Evolutionary conservation across 1,284 basidiomycete species (phyloP).

Genomic region (Cryptococcus floricola): DNA sequence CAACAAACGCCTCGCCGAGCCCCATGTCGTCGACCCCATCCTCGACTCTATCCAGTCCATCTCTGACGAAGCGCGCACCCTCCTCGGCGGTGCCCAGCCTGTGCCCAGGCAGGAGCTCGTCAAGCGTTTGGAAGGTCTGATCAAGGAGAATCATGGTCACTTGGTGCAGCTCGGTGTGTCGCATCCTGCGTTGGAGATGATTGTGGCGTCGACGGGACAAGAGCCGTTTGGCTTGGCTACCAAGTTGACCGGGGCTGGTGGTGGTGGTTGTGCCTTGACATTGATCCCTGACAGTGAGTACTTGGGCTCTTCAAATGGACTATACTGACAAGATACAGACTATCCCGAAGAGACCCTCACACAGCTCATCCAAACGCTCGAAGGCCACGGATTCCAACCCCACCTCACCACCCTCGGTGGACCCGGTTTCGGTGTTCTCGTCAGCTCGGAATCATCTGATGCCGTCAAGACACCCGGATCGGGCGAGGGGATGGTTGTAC

Average conservation of each 20-base stretch:
- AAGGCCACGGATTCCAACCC: conserved; percentile 68
- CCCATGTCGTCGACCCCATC: conserved; percentile 68
- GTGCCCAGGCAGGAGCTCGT: conserved; percentile 59
- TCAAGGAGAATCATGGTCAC: conserved; percentile 83
- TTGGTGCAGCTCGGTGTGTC: conserved; percentile 88
- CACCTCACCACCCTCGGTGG: conserved; percentile 92
- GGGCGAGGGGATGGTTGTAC: conserved; percentile 27
- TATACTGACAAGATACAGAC: conserved; percentile 50
- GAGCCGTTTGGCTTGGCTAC: conserved; percentile 71
- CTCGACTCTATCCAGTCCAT: conserved; percentile 75
- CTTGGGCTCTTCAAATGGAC: background rate
- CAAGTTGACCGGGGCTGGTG: conserved; percentile 99
- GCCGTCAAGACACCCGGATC: conserved; percentile 14
- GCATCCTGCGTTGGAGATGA: conserved; percentile 80
- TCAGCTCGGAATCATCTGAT: conserved; percentile 1
- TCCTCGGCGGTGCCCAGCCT: conserved; percentile 60
- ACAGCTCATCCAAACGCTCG: conserved; percentile 60
- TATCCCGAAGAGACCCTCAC: conserved; percentile 61
- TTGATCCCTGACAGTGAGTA: conserved; percentile 76
- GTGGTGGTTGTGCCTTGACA: conserved; percentile 95
- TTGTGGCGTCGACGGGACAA: conserved; percentile 65
- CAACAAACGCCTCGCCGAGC: conserved; percentile 58
- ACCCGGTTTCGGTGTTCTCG: conserved; percentile 73
- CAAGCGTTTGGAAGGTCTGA: conserved; percentile 54
- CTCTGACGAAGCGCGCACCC: conserved; percentile 69